Evolutionary conservation across 2,329 filamentous ascomycete genomes (phyloP), one percentile per base, ranked within the genome.

Genomic region (Camptophora hylomeconis): DNA sequence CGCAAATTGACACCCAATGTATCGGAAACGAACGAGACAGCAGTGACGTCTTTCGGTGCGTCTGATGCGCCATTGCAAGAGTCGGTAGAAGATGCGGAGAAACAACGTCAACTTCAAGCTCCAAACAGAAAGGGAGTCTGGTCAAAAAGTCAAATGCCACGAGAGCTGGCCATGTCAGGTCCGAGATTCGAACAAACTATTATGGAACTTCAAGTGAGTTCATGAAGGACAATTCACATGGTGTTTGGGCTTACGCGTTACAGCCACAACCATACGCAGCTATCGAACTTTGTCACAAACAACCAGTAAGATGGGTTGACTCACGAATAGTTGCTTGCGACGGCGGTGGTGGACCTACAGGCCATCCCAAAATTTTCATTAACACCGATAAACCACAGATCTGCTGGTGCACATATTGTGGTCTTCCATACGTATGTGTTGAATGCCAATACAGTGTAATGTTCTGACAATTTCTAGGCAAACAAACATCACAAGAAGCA

Each of bases 301-400:
- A 94, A 58, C 87, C 86, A 12, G 89, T 98, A 19, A 71, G 73
- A 55, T 98, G 89, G 87, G 81, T 77, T 35, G 77, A 93, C 52
- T 70, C 81, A 40, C 72, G 75, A 37, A 58, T 80, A 26, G 87
- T 92, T 28, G 75, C 75, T 24, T 98, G 89, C 53, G 86, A 95
- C 49, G 89, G 89, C 34, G 89, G 87, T 35, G 86, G 86, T 44
- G 89, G 87, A 24, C 78, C 86, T 17, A 63, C 81, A 31, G 89
- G 89, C 23, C 89, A 98, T 57, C 89, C 89, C 27, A 72, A 73
- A 50, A 79, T 98, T 60, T 98, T 84, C 56, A 98, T 98, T 71
- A 98, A 98, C 61, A 77, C 80, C 43, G 89, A 98, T 61, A 95
- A 94, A 68, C 81, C 89, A 23, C 76, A 95, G 65, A 93, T 98